Evolutionary conservation across 371 early-diverging fungal genomes (phyloP), one percentile per base, ranked within the genome.

Genomic region (Mycotypha africana): DNA sequence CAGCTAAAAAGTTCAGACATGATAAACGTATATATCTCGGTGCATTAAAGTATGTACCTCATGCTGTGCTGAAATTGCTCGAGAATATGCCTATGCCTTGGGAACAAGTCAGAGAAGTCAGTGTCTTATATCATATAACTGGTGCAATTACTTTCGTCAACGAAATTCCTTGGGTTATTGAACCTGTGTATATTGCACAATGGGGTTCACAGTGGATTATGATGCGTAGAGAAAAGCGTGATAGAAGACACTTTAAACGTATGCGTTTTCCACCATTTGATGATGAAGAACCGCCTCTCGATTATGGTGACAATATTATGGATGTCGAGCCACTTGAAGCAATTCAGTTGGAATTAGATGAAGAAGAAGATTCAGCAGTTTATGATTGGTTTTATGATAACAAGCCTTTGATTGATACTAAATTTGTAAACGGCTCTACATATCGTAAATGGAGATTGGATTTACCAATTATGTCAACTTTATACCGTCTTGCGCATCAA

Each of bases 61-160:
- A 97, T 53, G 96, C 99, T 3, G 92, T 99, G 11, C 60, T 98
- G 25, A 98, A 98, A 68, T 80, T 99, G 30, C 56, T 99, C 54
- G 97, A 97, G 63, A 97, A 95, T 61, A 98, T 99, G 92, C 99
- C 98, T 8, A 98, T 98, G 98, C 99, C 99, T 10, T 99, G 99
- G 99, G 99, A 99, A 69, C 91, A 93, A 60, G 87, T 81, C 6
- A 85, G 97, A 56, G 95, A 97, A 62, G 98, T 97, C 8, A 79
- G 85, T n/a, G 94, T 95, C 5, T 74, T 98, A 21, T 99, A 99
- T 65, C 99, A 99, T 61, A 91, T 97, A 28, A 94, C 97, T 11
- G 99, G 98, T 51, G 97, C 97, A 14, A 95, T 98, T 47, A 96
- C 98, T 9, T 97, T 99, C 74, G 95, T 97, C 48, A 92, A 95